phyloP scores from a whole-genome alignment of 768 basidiomycete species.

The Arthromyces matolae region DNA sequence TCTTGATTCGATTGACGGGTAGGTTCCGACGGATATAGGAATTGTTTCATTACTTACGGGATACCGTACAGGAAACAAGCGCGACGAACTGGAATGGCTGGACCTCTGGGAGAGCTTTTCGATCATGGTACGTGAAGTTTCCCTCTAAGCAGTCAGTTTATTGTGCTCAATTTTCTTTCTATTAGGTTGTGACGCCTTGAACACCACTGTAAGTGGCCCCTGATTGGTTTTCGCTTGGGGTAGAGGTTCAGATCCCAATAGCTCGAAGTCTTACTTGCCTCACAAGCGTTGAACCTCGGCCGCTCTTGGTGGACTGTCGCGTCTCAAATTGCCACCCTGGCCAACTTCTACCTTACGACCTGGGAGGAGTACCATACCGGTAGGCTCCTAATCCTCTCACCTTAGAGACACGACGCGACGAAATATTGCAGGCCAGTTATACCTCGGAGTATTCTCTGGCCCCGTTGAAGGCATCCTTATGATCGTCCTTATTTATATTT shows the following conservation, averaged over 20 bases:
- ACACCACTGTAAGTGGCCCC: slow-evolving; percentile 89
- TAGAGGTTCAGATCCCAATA: slow-evolving; percentile 22
- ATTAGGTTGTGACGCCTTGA: slow-evolving; percentile 86
- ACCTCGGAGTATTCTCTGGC: slow-evolving; percentile 89
- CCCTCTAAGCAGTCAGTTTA: not conserved
- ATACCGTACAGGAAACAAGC: slow-evolving; percentile 76
- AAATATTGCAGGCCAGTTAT: slow-evolving; percentile 65
- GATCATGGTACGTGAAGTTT: slow-evolving; percentile 71
- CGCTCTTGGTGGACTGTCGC: slow-evolving; percentile 97
- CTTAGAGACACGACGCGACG: not conserved
- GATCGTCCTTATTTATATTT: slow-evolving; percentile 69
- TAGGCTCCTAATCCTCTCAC: slow-evolving; percentile 18
- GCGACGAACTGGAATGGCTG: slow-evolving; percentile 93
- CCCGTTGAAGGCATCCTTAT: slow-evolving; percentile 96
- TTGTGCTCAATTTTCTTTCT: not conserved
- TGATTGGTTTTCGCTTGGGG: too few relatives aligned
- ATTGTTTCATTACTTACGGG: slow-evolving; percentile 5
- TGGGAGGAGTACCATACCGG: slow-evolving; percentile 91
- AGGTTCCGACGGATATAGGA: slow-evolving; percentile 13
- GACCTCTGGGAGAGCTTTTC: slow-evolving; percentile 96
- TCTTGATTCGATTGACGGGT: slow-evolving; percentile 89
- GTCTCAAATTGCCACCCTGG: slow-evolving; percentile 71
- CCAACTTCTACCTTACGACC: slow-evolving; percentile 79
- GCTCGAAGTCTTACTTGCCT: slow-evolving; percentile 83
- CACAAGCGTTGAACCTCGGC: slow-evolving; percentile 85